Evolutionary conservation across 805 yeast species (phyloP), one percentile per base, ranked within the genome.

Genomic region (Zygosaccharomyces siamensis): DNA sequence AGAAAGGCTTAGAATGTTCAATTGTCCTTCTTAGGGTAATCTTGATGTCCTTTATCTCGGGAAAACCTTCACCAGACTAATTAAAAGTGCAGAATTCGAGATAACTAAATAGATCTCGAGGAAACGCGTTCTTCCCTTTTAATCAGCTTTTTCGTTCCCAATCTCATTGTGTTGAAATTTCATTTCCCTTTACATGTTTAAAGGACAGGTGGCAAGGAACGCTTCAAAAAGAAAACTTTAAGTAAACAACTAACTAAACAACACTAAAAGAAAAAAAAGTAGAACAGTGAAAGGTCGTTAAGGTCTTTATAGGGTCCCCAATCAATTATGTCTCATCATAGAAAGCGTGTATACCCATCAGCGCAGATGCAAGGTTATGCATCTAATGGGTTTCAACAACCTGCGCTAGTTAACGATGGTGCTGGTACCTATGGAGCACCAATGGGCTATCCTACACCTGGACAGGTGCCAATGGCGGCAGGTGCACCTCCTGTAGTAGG

Each of bases 291-390:
- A 31, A 40, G 49, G 41, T 28, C 26, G 24, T 5, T 31, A 10
- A 30, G 44, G 4, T 12, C 11, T 10, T 33, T 16, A 14, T 16
- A 33, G 21, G 16, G 21, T 11, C 21, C 16, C 16, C 37, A 16
- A 33, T 33, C 10, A 24, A 49, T 14, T 28, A 64, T 66, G 70
- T 67, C 71, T 14, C 73, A 69, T 51, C 63, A 63, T 39, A 73
- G 61, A 59, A 72, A 76, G 54, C 73, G 81, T 53, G 72, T 68
- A 41, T 77, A 77, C 56, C 79, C 81, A 39, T 66, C 69, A 54
- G 75, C 72, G 54, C 80, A 74, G 65, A 70, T 51, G 45, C 65
- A 68, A 57, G 35, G 44, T 27, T 64, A 66, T 42, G 70, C 66
- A 48, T 60, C 58, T 42, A 66, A 45, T 24, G 50, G 47, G 33